Base-by-base conservation (phyloP, 2,329 filamentous ascomycete genomes). In the Aspergillus hiratsukae region DNA sequence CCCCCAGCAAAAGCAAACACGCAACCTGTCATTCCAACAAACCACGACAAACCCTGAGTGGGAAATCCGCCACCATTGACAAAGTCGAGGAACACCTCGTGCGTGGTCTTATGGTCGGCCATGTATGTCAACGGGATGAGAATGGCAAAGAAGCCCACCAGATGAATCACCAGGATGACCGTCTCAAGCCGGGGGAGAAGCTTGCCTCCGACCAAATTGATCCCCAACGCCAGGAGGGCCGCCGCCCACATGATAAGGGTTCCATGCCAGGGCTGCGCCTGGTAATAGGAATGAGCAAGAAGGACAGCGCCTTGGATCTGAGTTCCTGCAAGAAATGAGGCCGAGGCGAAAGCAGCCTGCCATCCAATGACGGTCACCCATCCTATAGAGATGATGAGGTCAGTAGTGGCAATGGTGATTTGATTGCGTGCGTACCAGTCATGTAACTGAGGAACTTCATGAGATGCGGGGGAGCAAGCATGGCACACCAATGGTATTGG, bases 101-200 rank as follows among this genome's bases (percentile, higher is more conserved):
- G 64, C 0, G 76, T 69, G 19, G 73, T 70, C 43, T 75, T 72
- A 8, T 71, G 69, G 1, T 76, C 73, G 0, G 76, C 74, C 53
- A 78, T 68, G 1, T 75, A 70, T 58, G 75, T 71, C 3, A 82
- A 64, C 0, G 77, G 72, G 25, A 82, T 77, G 10, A 83, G 66
- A 54, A 82, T 78, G 0, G 75, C 80, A 55, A 83, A 79, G 63
- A 82, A 79, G 3, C 80, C 81, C 14, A 78, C 64, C n/a, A 82
- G 69, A 55, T 83, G 81, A 3, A 83, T 62, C 27, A 80, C 72
- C 7, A 82, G 66, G 23, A 81, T 72, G 14, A 78, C 60, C 1
- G 77, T 76, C 64, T 84, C 81, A 46, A 81, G 69, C 14, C 74
- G 67, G 1, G 80, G 79, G 2, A 83, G 66, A 1, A 75, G 59